phyloP scores from a whole-genome alignment of 129 eudicot genomes.

The Centrapalus pauciflorus region DNA sequence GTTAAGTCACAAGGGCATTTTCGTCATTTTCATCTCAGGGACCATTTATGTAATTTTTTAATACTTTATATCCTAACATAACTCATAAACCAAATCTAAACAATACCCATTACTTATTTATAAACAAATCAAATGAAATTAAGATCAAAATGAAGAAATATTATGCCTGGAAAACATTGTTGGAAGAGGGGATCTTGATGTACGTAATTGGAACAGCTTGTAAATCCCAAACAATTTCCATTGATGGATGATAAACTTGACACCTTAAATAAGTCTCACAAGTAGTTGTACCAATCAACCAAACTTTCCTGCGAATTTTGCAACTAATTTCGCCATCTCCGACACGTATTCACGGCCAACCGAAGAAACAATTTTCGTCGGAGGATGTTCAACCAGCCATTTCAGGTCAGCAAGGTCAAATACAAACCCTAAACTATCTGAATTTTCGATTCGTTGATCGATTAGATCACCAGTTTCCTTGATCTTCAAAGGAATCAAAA shows the following conservation, averaged over 20 bases:
- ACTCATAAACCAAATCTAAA: constrained; percentile 3
- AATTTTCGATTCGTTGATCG: constrained; percentile 30
- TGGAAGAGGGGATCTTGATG: constrained; percentile 64
- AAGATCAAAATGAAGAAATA: background rate
- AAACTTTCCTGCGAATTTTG: constrained; percentile 45
- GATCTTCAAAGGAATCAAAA: constrained; percentile 33
- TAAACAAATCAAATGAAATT: background rate
- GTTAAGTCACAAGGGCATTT: no score
- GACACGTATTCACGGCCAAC: constrained; percentile 38
- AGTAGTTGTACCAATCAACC: constrained; percentile 88
- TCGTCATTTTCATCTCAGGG: no score
- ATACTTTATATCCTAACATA: background rate
- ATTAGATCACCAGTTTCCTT: constrained; percentile 47
- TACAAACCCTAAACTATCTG: constrained; percentile 35
- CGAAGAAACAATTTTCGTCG: constrained; percentile 32
- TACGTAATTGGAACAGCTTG: constrained; percentile 91
- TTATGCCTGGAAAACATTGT: constrained; percentile 77
- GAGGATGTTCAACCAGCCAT: constrained; percentile 80
- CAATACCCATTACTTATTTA: background rate
- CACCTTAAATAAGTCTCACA: constrained; percentile 95
- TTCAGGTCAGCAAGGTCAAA: constrained; percentile 66
- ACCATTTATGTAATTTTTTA: no score
- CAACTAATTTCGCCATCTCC: constrained; percentile 57
- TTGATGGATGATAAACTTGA: constrained; percentile 83
- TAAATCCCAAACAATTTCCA: constrained; percentile 93